Conservation (phyloP, 2,329 filamentous ascomycete species). For the Mollisiaceae sp. region DNA sequence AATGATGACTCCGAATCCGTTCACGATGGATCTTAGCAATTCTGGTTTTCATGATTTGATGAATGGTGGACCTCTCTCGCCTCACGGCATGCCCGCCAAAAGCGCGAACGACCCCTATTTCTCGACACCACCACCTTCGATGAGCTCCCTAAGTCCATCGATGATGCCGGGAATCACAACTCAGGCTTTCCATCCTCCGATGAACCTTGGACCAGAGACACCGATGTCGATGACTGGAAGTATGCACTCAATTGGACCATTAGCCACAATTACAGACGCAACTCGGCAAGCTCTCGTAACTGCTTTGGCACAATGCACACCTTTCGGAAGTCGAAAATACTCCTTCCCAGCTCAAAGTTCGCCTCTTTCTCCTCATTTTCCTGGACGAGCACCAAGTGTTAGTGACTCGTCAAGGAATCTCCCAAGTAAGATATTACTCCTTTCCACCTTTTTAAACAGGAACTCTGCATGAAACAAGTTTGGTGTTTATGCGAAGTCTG, state of each 20-base stretch:
- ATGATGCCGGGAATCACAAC: slow-evolving; percentile 68
- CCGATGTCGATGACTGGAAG: slow-evolving; percentile 71
- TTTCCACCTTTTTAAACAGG: background rate
- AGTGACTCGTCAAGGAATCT: slow-evolving; percentile 62
- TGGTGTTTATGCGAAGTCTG: background rate
- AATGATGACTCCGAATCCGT: slow-evolving; percentile 68
- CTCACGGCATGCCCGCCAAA: slow-evolving; percentile 75
- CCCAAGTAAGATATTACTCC: slow-evolving; percentile 55
- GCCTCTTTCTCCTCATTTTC: slow-evolving; percentile 58
- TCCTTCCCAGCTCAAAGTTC: slow-evolving; percentile 62
- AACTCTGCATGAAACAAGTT: background rate
- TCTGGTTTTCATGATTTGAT: slow-evolving; percentile 79
- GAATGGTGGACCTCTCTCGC: slow-evolving; percentile 74
- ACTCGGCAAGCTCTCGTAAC: slow-evolving; percentile 66
- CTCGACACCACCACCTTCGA: slow-evolving; percentile 75
- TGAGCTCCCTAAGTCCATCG: slow-evolving; percentile 76
- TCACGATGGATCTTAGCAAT: slow-evolving; percentile 75
- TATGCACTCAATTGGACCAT: slow-evolving; percentile 60
- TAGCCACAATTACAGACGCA: slow-evolving; percentile 68
- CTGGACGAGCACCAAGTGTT: slow-evolving; percentile 54
- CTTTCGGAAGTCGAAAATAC: slow-evolving; percentile 67
- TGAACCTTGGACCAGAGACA: slow-evolving; percentile 75
- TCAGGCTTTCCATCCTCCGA: slow-evolving; percentile 67
- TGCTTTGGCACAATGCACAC: slow-evolving; percentile 60
- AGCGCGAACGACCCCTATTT: slow-evolving; percentile 77